Evolutionary conservation across 148 eudicot genomes (phyloP).

Genomic region (Rhododendron ovatum): DNA sequence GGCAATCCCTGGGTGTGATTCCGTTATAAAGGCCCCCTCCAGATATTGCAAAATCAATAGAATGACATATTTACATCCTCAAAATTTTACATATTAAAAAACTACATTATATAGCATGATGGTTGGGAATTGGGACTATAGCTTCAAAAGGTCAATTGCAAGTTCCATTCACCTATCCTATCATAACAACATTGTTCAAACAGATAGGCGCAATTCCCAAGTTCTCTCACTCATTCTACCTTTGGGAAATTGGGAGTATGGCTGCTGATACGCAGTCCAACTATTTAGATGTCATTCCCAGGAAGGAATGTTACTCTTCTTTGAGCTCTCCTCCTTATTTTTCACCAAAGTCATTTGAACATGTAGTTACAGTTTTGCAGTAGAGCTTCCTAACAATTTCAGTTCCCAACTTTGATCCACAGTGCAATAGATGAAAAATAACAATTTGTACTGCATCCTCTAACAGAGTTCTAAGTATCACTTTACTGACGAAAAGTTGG

Average conservation of each 20-base stretch:
- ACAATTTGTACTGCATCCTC: neutral
- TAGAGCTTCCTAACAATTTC: neutral
- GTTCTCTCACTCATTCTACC: neutral
- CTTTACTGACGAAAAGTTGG: neutral
- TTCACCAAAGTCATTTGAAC: neutral
- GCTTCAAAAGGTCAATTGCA: neutral
- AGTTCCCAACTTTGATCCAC: conserved; percentile 2
- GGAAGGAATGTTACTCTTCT: neutral
- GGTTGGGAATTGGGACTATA: neutral
- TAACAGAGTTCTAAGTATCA: neutral
- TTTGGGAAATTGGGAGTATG: neutral
- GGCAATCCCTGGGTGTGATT: neutral
- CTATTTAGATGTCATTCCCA: neutral
- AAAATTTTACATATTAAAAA: neutral
- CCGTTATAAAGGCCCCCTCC: neutral
- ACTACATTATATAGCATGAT: neutral
- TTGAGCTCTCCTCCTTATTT: neutral
- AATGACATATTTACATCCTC: neutral
- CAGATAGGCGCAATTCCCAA: neutral
- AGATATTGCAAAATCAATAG: neutral
- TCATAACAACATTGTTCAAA: neutral
- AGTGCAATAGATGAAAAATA: neutral
- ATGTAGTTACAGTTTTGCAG: neutral
- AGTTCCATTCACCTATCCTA: neutral
- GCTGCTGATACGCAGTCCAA: neutral